phyloP scores from a whole-genome alignment of 768 basidiomycete genomes.

The Filobasidium floriforme region DNA sequence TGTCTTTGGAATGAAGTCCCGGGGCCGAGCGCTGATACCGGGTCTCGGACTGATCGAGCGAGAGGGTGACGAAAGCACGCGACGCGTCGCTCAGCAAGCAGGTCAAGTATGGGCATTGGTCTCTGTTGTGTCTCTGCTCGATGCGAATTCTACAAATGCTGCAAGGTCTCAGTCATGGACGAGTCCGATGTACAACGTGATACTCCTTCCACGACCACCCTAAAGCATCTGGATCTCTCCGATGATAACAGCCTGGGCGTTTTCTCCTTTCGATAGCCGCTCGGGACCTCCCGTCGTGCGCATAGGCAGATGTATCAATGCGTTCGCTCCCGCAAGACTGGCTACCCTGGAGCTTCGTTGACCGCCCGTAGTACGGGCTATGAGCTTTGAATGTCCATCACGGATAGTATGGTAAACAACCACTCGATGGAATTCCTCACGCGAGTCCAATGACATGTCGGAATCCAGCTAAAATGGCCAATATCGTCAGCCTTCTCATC shows the following conservation, averaged over 20 bases:
- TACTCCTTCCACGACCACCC: neutral
- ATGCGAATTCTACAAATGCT: no score
- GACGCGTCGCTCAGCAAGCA: neutral
- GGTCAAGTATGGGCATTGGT: no score
- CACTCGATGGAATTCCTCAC: constrained; percentile 78
- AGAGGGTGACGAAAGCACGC: neutral
- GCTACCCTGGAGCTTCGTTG: constrained; percentile 76
- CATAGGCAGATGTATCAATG: constrained; percentile 61
- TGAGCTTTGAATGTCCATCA: constrained; percentile 48
- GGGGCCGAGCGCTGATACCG: neutral
- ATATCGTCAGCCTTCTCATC: no score
- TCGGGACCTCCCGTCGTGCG: constrained; percentile 37
- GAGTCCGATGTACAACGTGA: no score
- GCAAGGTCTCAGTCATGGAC: no score
- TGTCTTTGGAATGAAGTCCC: no score
- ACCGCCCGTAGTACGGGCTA: constrained; percentile 73
- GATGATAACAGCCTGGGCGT: constrained; percentile 58
- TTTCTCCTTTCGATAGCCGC: constrained; percentile 54
- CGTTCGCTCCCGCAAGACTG: constrained; percentile 74
- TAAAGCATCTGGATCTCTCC: constrained; percentile 50
- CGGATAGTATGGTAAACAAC: constrained; percentile 49
- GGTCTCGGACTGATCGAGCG: neutral
- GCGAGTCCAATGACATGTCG: constrained; percentile 59
- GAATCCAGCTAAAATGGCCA: constrained; percentile 24
- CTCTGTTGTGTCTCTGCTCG: no score